Conservation (phyloP, 2,329 filamentous ascomycete species). For the Colletotrichum sp. region DNA sequence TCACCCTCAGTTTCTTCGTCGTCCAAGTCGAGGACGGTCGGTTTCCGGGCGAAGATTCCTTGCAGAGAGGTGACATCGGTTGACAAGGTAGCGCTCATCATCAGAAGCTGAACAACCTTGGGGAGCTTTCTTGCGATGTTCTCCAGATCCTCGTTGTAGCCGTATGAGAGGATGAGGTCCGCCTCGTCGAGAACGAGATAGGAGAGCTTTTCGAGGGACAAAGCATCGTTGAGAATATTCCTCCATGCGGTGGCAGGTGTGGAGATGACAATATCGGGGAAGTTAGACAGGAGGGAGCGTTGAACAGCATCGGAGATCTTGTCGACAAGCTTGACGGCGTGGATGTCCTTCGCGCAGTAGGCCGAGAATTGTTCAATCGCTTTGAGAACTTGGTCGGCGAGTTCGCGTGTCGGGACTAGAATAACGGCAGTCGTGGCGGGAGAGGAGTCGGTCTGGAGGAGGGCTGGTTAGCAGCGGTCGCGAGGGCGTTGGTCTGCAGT, state of each 20-base stretch:
- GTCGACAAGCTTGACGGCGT: conserved; percentile 84
- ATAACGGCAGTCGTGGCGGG: conserved; percentile 77
- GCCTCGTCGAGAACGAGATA: conserved; percentile 93
- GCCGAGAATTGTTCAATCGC: conserved; percentile 76
- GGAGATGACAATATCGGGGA: conserved; percentile 87
- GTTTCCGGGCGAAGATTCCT: conserved; percentile 82
- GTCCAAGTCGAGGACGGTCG: conserved; percentile 80
- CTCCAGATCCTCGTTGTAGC: conserved; percentile 89
- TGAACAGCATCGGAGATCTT: conserved; percentile 91
- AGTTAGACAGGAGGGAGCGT: conserved; percentile 82
- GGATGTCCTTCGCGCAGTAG: conserved; percentile 85
- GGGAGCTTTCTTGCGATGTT: conserved; percentile 80
- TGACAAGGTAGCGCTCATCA: conserved; percentile 93
- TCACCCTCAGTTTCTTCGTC: conserved; percentile 80
- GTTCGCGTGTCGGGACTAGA: conserved; percentile 91
- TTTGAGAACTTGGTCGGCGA: conserved; percentile 89
- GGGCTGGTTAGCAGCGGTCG: conserved; percentile 5
- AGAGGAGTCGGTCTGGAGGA: conserved; percentile 50
- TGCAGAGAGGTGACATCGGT: conserved; percentile 87
- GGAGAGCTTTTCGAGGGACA: conserved; percentile 74
- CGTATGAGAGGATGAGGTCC: conserved; percentile 91
- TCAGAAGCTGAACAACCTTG: conserved; percentile 84
- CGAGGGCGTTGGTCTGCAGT: background rate
- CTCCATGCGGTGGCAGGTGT: conserved; percentile 85
- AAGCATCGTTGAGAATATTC: conserved; percentile 74